A percentile compares a stretch with the other conserved stretches of the same genome.
Conservation (phyloP, 495 filamentous ascomycete genomes). For the Daldinia childiae region DNA sequence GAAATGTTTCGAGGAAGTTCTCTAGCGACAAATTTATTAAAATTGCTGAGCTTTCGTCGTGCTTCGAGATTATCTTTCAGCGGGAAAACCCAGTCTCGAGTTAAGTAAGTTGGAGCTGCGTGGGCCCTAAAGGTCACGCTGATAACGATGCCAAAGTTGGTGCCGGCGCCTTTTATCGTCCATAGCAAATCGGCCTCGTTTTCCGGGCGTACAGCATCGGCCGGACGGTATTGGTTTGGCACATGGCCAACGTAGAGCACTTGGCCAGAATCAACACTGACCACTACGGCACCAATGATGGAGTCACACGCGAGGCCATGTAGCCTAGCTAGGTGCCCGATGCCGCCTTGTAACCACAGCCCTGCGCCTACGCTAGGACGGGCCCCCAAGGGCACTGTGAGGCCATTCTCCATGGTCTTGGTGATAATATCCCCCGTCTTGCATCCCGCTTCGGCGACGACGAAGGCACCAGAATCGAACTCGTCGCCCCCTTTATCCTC, state of each 20-base stretch:
- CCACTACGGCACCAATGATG: constrained; percentile 67
- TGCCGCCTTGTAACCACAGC: constrained; percentile 71
- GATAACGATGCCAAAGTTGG: constrained; percentile 71
- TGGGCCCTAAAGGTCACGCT: constrained; percentile 66
- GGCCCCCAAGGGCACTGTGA: constrained; percentile 68
- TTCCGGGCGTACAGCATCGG: constrained; percentile 56
- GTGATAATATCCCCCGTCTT: constrained; percentile 66
- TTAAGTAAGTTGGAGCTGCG: constrained; percentile 53
- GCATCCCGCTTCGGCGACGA: constrained; percentile 63
- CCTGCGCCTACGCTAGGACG: constrained; percentile 71
- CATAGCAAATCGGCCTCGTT: constrained; percentile 67
- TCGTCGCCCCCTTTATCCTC: neutral
- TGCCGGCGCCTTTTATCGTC: constrained; percentile 69
- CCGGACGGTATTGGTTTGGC: constrained; percentile 58
- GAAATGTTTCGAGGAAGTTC: constrained; percentile 59
- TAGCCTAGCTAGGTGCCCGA: constrained; percentile 66
- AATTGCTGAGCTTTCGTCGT: constrained; percentile 51
- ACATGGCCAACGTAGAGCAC: constrained; percentile 62
- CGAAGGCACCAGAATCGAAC: neutral
- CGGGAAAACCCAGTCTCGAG: constrained; percentile 63
- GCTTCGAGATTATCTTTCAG: constrained; percentile 53
- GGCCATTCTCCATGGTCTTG: constrained; percentile 57
- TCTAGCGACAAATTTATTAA: constrained; percentile 56
- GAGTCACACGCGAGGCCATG: constrained; percentile 69
- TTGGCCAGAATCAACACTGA: constrained; percentile 63